Conservation (phyloP, 2,329 filamentous ascomycete species). For the Xylariaceae sp. region DNA sequence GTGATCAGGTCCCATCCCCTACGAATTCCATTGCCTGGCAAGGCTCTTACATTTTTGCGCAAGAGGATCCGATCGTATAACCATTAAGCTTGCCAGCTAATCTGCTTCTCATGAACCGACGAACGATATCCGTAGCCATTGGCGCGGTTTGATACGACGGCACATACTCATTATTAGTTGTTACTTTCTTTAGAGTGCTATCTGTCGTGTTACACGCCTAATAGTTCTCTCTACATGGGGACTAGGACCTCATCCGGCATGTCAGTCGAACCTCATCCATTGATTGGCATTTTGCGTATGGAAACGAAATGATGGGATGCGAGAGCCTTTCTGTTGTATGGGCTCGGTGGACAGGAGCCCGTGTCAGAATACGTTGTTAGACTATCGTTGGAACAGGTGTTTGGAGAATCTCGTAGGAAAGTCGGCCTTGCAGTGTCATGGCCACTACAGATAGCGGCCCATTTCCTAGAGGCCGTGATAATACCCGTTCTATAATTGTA, state of each 20-base stretch:
- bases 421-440: constrained; percentile 5
- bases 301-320: constrained; percentile 1
- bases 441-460: not conserved
- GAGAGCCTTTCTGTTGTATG: constrained; percentile 5
- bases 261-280: not conserved
- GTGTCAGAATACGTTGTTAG: constrained; percentile 7
- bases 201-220: constrained; percentile 8
- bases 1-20: constrained; percentile 17
- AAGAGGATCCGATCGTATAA: not conserved
- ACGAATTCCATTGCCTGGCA: not conserved
- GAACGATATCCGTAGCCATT: not conserved
- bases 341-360: not conserved
- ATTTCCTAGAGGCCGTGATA: constrained; percentile 2
- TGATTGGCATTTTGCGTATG: constrained; percentile 3
- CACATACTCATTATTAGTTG: not conserved
- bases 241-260: constrained; percentile 9
- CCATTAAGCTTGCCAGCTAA: not conserved
- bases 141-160: not conserved
- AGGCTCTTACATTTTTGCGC: not conserved
- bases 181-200: constrained; percentile 2
- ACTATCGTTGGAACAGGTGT: constrained; percentile 5
- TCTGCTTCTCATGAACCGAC: not conserved
- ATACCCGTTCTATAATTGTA: constrained; percentile 12
- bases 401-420: constrained; percentile 13
- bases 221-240: constrained; percentile 5